phyloP scores from a whole-genome alignment of 2,329 filamentous ascomycete genomes.

The Verticillium tricorpus region DNA sequence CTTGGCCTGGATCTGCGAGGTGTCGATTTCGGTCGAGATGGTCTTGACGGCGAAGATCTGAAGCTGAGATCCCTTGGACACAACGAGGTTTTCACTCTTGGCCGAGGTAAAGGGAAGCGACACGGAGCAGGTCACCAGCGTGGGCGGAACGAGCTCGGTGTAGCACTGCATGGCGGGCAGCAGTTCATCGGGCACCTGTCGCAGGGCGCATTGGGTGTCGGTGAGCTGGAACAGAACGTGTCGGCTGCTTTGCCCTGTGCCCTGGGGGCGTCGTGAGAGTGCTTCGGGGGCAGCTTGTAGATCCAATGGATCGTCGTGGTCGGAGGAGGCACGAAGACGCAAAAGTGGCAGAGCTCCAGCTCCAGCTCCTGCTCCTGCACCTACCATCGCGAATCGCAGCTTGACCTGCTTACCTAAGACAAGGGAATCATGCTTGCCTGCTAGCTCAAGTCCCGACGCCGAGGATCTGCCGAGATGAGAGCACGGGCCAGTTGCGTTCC shows the following conservation, averaged over 20 bases:
- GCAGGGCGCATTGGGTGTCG: neutral
- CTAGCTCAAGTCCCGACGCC: neutral
- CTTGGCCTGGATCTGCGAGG: constrained; percentile 29
- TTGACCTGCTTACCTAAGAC: neutral
- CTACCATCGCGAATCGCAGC: neutral
- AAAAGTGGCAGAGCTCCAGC: neutral
- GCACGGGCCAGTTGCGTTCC: neutral
- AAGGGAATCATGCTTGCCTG: neutral
- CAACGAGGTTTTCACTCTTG: constrained; percentile 75
- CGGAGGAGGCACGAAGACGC: neutral
- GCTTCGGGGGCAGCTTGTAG: neutral
- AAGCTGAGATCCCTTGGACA: constrained; percentile 88
- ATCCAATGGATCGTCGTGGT: neutral
- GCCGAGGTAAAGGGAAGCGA: constrained; percentile 72
- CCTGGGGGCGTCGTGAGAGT: neutral
- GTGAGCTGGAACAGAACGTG: neutral
- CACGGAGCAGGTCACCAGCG: constrained; percentile 87
- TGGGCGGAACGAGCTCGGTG: constrained; percentile 89
- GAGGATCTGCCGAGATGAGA: neutral
- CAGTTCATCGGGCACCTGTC: neutral
- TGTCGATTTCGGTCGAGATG: constrained; percentile 59
- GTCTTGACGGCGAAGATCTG: constrained; percentile 80
- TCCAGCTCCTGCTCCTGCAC: too few species aligned
- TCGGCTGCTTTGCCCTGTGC: neutral
- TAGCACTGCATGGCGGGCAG: constrained; percentile 82